phyloP scores from a whole-genome alignment of 176 grass and related monocot genomes.

The Musa acuminata region DNA sequence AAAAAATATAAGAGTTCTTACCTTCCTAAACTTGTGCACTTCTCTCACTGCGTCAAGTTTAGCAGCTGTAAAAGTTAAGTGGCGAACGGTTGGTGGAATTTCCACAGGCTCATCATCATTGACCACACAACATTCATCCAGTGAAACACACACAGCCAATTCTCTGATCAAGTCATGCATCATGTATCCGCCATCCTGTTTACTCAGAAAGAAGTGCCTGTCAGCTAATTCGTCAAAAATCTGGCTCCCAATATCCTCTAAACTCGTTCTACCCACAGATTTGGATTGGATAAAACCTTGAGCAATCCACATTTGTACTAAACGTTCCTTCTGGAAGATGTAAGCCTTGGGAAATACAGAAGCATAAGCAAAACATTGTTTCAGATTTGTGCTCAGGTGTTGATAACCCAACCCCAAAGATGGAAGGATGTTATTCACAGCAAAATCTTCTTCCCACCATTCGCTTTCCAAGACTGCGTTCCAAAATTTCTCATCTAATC shows the following conservation, averaged over 20 bases:
- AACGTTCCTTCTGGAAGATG: constrained; percentile 29
- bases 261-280: background rate
- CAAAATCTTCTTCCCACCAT: constrained; percentile 28
- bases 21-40: background rate
- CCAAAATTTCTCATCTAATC: constrained; percentile 18
- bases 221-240: constrained; percentile 8
- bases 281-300: constrained; percentile 20
- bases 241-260: constrained; percentile 1
- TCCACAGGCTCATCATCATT: background rate
- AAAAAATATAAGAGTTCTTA: constrained; percentile 4
- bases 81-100: background rate
- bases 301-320: constrained; percentile 50
- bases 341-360: constrained; percentile 33
- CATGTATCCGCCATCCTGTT: background rate
- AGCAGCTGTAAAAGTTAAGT: constrained; percentile 4
- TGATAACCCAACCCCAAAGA: constrained; percentile 20
- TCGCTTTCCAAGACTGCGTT: constrained; percentile 16
- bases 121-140: constrained; percentile 12
- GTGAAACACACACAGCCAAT: constrained; percentile 7
- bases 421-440: constrained; percentile 9
- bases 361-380: constrained; percentile 30
- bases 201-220: constrained; percentile 1
- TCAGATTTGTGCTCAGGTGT: constrained; percentile 29
- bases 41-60: background rate
- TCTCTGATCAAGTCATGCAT: constrained; percentile 16